Conservation (phyloP, 768 basidiomycete species). For the Mycena rosella region DNA sequence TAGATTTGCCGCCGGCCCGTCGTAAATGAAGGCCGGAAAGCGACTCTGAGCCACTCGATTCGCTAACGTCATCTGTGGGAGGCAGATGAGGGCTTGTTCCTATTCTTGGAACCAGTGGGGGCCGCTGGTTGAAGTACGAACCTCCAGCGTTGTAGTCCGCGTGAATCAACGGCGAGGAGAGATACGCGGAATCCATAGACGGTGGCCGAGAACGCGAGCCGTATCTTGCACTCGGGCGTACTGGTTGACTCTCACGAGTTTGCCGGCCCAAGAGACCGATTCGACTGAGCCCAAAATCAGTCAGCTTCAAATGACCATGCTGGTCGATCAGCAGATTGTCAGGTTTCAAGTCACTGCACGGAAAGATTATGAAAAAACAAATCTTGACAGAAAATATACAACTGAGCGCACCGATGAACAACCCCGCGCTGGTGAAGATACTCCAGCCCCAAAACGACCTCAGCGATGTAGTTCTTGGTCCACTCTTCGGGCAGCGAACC, state of each 20-base stretch:
- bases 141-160: conserved; percentile 68
- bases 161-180: conserved; percentile 81
- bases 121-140: conserved; percentile 86
- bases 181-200: conserved; percentile 82
- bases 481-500: conserved; percentile 96
- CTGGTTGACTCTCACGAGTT: conserved; percentile 76
- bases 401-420: conserved; percentile 88
- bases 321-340: conserved; percentile 98
- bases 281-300: conserved; percentile 96
- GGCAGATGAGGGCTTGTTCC: conserved; percentile 77
- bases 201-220: conserved; percentile 85
- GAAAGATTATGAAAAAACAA: conserved; percentile 24
- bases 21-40: conserved; percentile 66
- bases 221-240: conserved; percentile 63
- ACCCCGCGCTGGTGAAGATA: conserved; percentile 96
- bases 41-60: conserved; percentile 89
- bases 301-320: conserved; percentile 96
- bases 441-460: conserved; percentile 94
- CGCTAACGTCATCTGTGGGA: conserved; percentile 84
- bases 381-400: conserved; percentile 8
- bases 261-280: conserved; percentile 99
- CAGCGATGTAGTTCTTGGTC: conserved; percentile 96
- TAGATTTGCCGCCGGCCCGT: conserved; percentile 58
- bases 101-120: conserved; percentile 67
- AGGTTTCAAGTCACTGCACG: conserved; percentile 90